A percentile compares a stretch with the other conserved stretches of the same genome.
Evolutionary conservation across 1,139 yeast species (phyloP).

Genomic region (Candida tropicalis): DNA sequence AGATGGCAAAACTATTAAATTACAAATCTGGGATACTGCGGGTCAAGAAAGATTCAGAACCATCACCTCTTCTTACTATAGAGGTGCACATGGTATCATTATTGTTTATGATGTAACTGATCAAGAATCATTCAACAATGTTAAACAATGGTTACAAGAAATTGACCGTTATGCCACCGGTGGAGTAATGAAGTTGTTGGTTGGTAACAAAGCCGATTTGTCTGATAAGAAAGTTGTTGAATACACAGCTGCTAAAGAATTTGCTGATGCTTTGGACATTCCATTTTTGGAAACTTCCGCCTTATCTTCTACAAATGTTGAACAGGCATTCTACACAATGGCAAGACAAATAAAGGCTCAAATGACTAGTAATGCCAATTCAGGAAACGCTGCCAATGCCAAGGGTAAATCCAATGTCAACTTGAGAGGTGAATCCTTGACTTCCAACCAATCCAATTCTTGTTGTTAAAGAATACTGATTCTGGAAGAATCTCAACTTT

Average conservation of each 20-base stretch:
- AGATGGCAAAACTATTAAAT: slow-evolving; percentile 95
- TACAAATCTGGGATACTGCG: slow-evolving; percentile 99
- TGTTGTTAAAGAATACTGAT: slow-evolving; percentile 66
- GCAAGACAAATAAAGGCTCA: slow-evolving; percentile 98
- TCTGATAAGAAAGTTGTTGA: slow-evolving; percentile 95
- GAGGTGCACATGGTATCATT: slow-evolving; percentile 98
- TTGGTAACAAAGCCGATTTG: slow-evolving; percentile 96
- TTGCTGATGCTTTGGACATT: slow-evolving; percentile 93
- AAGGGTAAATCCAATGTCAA: slow-evolving; percentile 75
- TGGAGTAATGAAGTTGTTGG: slow-evolving; percentile 93
- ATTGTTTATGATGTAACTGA: slow-evolving; percentile 98
- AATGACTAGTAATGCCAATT: slow-evolving; percentile 70
- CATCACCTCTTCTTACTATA: slow-evolving; percentile 94
- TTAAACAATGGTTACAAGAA: slow-evolving; percentile 98
- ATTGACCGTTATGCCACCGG: slow-evolving; percentile 98
- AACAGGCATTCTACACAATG: slow-evolving; percentile 98
- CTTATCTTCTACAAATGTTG: slow-evolving; percentile 92
- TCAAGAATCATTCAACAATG: slow-evolving; percentile 96
- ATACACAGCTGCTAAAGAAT: slow-evolving; percentile 95
- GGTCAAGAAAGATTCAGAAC: slow-evolving; percentile 99
- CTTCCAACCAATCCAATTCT: slow-evolving; percentile 63
- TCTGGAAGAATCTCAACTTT: background rate
- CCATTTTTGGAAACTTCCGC: slow-evolving; percentile 98
- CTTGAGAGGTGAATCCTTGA: slow-evolving; percentile 86
- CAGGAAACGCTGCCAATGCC: slow-evolving; percentile 37